Percentiles rank a stretch among this genome's conserved stretches.
Conservation (phyloP, 2,329 filamentous ascomycete species). For the Cladophialophora chaetospira region DNA sequence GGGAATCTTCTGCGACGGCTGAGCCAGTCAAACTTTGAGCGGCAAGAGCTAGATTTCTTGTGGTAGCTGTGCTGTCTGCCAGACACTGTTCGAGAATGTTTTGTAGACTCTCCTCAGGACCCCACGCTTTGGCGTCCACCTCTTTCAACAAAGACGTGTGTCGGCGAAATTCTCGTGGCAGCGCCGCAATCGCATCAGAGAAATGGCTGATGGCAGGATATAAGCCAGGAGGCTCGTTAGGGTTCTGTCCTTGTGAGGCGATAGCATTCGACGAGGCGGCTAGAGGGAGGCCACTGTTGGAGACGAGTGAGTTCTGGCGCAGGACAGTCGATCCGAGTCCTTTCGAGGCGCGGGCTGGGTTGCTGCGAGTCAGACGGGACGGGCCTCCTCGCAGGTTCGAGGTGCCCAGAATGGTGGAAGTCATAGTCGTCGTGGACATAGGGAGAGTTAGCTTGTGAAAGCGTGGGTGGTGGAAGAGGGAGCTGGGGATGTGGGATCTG, state of each 20-base stretch:
- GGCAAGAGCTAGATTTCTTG: conserved; percentile 7
- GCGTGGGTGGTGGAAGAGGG: conserved; percentile 4
- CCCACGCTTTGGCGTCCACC: conserved; percentile 94
- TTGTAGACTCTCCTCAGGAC: conserved; percentile 79
- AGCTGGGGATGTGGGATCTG: conserved; percentile 21
- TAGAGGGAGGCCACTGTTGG: conserved; percentile 34
- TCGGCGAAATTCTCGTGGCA: conserved; percentile 91
- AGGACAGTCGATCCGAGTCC: conserved; percentile 45
- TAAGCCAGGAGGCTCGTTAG: conserved; percentile 52
- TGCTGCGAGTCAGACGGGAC: conserved; percentile 50
- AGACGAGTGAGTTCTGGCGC: conserved; percentile 36
- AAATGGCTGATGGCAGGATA: conserved; percentile 73
- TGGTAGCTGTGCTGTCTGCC: conserved; percentile 18
- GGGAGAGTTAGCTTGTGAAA: conserved; percentile 2
- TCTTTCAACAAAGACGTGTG: conserved; percentile 96
- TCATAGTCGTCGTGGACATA: conserved; percentile 32
- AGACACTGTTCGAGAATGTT: conserved; percentile 63
- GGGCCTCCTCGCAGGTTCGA: conserved; percentile 32
- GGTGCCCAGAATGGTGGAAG: conserved; percentile 31
- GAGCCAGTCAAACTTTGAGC: conserved; percentile 22
- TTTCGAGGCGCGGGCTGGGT: conserved; percentile 52
- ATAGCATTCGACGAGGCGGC: conserved; percentile 29
- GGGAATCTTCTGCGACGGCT: conserved; percentile 19
- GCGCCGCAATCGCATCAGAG: conserved; percentile 84
- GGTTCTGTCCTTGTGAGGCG: conserved; percentile 5